Percentiles rank a stretch among this genome's conserved stretches.
Conservation (phyloP, 2,329 filamentous ascomycete genomes). For the Alternaria atra region DNA sequence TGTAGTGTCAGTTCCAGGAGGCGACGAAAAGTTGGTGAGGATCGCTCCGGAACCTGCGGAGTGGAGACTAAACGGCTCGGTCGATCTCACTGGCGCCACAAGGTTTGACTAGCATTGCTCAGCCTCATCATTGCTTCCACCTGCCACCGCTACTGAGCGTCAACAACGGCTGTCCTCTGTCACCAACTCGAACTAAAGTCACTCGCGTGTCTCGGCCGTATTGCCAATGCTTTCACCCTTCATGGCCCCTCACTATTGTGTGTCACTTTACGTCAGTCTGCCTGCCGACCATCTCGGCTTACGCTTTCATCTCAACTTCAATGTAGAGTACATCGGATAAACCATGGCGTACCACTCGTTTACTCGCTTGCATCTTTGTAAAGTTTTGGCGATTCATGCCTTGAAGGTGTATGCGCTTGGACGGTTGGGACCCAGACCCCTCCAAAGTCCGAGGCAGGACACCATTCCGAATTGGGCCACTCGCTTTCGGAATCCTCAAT, state of each 20-base stretch:
- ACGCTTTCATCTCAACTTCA: not conserved
- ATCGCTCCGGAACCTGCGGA: conserved; percentile 1
- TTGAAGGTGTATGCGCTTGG: not conserved
- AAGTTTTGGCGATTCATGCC: not conserved
- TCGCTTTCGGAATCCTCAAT: not conserved
- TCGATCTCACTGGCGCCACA: conserved; percentile 14
- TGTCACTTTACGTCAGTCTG: conserved; percentile 4
- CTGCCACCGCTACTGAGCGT: not conserved
- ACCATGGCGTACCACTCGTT: not conserved
- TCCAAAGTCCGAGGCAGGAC: not conserved
- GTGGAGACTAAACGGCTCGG: conserved; percentile 17
- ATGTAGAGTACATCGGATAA: not conserved
- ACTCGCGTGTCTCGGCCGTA: not conserved
- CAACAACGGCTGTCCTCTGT: conserved; percentile 7
- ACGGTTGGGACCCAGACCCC: not conserved
- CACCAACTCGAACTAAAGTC: conserved; percentile 3
- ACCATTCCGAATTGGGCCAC: not conserved
- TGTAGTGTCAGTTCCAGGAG: conserved; percentile 5
- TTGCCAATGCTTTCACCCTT: not conserved
- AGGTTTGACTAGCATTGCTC: conserved; percentile 11
- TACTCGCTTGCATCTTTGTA: not conserved
- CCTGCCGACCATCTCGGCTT: not conserved
- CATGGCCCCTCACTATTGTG: not conserved
- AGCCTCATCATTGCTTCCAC: conserved; percentile 7
- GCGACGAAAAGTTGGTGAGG: conserved; percentile 6